phyloP scores from a whole-genome alignment of 352 stramenopile species.

The Globisporangium parvum region DNA sequence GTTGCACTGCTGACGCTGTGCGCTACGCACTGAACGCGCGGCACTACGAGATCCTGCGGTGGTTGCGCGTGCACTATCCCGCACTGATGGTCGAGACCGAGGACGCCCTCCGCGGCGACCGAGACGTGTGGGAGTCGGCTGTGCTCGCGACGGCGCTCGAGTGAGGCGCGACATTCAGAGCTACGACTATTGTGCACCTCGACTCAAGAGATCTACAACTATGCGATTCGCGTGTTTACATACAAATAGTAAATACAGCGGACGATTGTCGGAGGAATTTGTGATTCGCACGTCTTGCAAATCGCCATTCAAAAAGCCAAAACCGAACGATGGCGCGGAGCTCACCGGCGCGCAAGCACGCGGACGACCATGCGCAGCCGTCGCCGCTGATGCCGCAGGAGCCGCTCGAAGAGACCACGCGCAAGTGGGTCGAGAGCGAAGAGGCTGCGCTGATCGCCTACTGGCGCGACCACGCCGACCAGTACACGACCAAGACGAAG shows the following conservation, averaged over 20 bases:
- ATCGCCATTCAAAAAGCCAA: not conserved
- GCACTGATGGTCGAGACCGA: not conserved
- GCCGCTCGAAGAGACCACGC: slow-evolving; percentile 4
- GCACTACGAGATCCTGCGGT: slow-evolving; percentile 12
- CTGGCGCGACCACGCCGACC: slow-evolving; percentile 12
- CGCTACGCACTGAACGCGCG: slow-evolving; percentile 9
- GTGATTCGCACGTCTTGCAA: not conserved
- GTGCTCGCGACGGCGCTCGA: not conserved
- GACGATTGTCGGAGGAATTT: not conserved
- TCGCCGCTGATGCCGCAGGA: not conserved
- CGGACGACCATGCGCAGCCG: not conserved
- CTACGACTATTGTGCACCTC: too few species aligned
- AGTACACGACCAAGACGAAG: slow-evolving; percentile 16
- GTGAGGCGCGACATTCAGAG: too few species aligned
- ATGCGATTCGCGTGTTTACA: not conserved
- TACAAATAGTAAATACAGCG: not conserved
- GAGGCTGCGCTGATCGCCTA: slow-evolving; percentile 13
- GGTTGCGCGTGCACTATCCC: slow-evolving; percentile 6
- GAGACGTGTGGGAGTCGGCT: not conserved
- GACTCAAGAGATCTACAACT: not conserved
- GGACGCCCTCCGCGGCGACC: not conserved
- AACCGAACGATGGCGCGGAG: not conserved
- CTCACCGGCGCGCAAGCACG: not conserved
- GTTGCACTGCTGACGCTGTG: slow-evolving; percentile 4
- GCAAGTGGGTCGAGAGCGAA: slow-evolving; percentile 14